Conservation (phyloP, 2,329 filamentous ascomycete species). For the Ophiostoma perfectum region DNA sequence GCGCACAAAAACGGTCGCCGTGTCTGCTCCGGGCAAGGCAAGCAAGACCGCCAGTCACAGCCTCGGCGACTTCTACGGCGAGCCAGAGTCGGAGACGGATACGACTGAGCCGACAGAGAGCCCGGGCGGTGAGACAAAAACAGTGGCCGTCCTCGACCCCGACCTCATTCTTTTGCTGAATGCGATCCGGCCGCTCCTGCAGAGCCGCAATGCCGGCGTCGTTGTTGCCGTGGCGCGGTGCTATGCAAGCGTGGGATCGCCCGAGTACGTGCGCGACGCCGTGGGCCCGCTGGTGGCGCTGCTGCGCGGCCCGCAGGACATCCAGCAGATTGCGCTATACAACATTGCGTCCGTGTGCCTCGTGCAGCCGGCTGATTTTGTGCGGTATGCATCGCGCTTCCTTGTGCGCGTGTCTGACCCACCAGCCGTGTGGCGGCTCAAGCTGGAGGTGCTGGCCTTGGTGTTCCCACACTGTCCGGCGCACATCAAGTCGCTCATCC, state of each 20-base stretch:
- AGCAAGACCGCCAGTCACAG: conserved; percentile 32
- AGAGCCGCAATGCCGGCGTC: conserved; percentile 89
- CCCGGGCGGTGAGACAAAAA: conserved; percentile 37
- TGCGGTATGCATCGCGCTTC: conserved; percentile 84
- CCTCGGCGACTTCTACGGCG: conserved; percentile 36
- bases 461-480: conserved; percentile 78
- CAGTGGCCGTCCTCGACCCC: conserved; percentile 63
- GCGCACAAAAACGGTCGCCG: conserved; percentile 38
- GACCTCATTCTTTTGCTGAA: conserved; percentile 79
- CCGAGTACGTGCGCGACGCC: conserved; percentile 66
- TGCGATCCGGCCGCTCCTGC: conserved; percentile 74
- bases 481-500: conserved; percentile 75
- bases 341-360: conserved; percentile 94
- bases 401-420: conserved; percentile 75
- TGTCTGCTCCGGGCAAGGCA: conserved; percentile 24
- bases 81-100: conserved; percentile 27
- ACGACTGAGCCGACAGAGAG: not conserved
- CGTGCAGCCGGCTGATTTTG: conserved; percentile 69
- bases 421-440: conserved; percentile 79
- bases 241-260: conserved; percentile 77
- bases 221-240: conserved; percentile 80
- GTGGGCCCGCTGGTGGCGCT: conserved; percentile 83
- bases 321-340: conserved; percentile 83
- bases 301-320: conserved; percentile 76
- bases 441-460: conserved; percentile 83